phyloP scores from a whole-genome alignment of 192 early-diverging fungal species.

The Obelidium mucronatum region DNA sequence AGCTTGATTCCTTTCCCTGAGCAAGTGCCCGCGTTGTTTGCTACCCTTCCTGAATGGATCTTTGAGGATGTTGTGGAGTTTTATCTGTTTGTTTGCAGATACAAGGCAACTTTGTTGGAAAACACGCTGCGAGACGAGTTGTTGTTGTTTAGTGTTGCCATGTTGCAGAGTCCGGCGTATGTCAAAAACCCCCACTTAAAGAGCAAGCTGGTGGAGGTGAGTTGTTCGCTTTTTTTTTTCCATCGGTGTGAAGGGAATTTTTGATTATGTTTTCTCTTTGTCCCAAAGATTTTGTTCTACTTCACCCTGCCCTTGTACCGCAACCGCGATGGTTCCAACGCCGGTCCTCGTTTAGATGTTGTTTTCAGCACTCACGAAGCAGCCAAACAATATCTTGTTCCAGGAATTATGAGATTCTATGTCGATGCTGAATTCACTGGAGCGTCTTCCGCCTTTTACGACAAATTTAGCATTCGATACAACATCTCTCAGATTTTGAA shows the following conservation, averaged over 20 bases:
- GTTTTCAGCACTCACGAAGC: conserved; percentile 78
- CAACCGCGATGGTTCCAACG: conserved; percentile 38
- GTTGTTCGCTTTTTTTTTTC: not conserved
- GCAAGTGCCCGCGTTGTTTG: conserved; percentile 62
- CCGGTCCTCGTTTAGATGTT: conserved; percentile 50
- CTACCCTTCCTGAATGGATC: conserved; percentile 90
- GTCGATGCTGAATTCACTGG: conserved; percentile 97
- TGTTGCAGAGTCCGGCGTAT: conserved; percentile 78
- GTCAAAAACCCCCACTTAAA: conserved; percentile 97
- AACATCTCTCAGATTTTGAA: conserved; percentile 94
- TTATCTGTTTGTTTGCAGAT: conserved; percentile 72
- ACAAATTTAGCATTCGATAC: conserved; percentile 98
- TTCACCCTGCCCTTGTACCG: conserved; percentile 77
- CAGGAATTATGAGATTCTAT: conserved; percentile 89
- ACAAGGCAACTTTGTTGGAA: conserved; percentile 55
- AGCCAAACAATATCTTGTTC: conserved; percentile 77
- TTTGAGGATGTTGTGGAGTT: conserved; percentile 89
- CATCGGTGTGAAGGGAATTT: too few species aligned
- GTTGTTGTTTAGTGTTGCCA: conserved; percentile 74
- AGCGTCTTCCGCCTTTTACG: conserved; percentile 91
- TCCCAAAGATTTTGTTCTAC: conserved; percentile 73
- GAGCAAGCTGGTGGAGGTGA: conserved; percentile 90
- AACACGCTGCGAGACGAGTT: conserved; percentile 54
- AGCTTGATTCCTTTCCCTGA: conserved; percentile 63
- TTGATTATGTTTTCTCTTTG: not conserved